Base-by-base conservation (phyloP, 1,139 yeast species). In the Ogataea hybrid region DNA sequence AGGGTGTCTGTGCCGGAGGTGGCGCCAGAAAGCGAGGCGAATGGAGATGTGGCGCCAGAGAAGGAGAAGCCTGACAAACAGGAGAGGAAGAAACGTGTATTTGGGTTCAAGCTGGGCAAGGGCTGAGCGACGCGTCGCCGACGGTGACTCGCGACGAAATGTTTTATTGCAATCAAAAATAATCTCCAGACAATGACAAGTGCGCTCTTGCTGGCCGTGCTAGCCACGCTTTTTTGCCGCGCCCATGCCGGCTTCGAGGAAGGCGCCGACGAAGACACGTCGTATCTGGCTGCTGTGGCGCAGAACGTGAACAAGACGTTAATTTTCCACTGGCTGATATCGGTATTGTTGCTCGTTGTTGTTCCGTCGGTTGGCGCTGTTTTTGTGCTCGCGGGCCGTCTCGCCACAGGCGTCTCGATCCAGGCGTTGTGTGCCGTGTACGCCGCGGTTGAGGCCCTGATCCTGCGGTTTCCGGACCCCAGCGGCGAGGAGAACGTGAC, bases 401-500 rank as follows among this genome's bases (percentile, higher is more conserved):
- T 69, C 35, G 73, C 70, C 40, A 57, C 73, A 42, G 69, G 83
- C 2, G 60, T 77, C 9, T 41, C 71, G 1, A 54, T 80, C 12
- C 86, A 79, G 53, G 53, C 68, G 7, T 55, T 70, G 0, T 66
- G 76, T 41, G 68, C 77, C 2, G 69, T 59, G 0, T 83, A 80
- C 56, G 71, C 79, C 6, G 64, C 71, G 1, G 45, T 79, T 15
- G 92, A 84, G 48, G 73, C 78, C 6, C 44, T 79, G 6, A 64
- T 81, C 42, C 65, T 82, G 14, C 66, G 75, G 41, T 84, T 81
- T 56, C 81, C 85, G 0, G 90, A 83, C 59, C 65, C 67, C 18
- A 70, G 75, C 43, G 80, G 80, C 37, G 79, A 80, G 48, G 90
- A 83, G 56, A 82, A 81, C 58, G 62, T 75, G 46, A 78, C 87